A percentile compares a stretch with the other conserved stretches of the same genome.
These are phyloP conservation scores for Phytopythium ostracodes DNA, from an alignment of 352 stramenopile genomes.

Conservation along the genomic window DNA sequence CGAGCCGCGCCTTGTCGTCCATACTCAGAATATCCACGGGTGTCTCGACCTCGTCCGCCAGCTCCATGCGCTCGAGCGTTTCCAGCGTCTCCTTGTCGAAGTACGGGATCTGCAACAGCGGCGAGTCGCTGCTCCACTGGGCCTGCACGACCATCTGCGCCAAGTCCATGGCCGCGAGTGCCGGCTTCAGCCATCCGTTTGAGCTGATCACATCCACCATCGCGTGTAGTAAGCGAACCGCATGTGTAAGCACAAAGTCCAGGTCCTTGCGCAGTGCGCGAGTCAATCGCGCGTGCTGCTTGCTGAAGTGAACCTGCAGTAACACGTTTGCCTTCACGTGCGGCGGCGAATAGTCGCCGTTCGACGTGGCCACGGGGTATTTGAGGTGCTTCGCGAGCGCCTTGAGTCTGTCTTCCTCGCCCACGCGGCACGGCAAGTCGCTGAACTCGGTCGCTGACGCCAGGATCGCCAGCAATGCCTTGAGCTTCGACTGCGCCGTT, in stretches of 20 bases:
- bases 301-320: constrained; percentile 96
- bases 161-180: constrained; percentile 98
- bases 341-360: constrained; percentile 89
- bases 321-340: constrained; percentile 97
- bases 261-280: constrained; percentile 92
- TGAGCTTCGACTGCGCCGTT: constrained; percentile 96
- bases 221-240: constrained; percentile 94
- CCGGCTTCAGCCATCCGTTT: constrained; percentile 98
- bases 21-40: constrained; percentile 88
- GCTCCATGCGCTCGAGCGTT: constrained; percentile 44
- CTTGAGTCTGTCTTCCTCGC: constrained; percentile 94
- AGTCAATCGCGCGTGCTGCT: constrained; percentile 87
- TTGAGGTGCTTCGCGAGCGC: constrained; percentile 93
- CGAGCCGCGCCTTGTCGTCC: constrained; percentile 89
- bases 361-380: constrained; percentile 82
- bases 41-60: constrained; percentile 75
- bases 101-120: constrained; percentile 96
- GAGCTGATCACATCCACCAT: constrained; percentile 99
- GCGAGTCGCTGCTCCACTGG: constrained; percentile 97
- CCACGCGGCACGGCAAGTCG: constrained; percentile 89
- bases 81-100: constrained; percentile 61
- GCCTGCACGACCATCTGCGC: constrained; percentile 99
- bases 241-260: constrained; percentile 87
- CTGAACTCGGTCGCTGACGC: constrained; percentile 95
- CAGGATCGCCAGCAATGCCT: constrained; percentile 96